These are phyloP conservation scores for Mycocentrospora acerina DNA, from an alignment of 2,329 filamentous ascomycete genomes.

Conservation along the genomic window DNA sequence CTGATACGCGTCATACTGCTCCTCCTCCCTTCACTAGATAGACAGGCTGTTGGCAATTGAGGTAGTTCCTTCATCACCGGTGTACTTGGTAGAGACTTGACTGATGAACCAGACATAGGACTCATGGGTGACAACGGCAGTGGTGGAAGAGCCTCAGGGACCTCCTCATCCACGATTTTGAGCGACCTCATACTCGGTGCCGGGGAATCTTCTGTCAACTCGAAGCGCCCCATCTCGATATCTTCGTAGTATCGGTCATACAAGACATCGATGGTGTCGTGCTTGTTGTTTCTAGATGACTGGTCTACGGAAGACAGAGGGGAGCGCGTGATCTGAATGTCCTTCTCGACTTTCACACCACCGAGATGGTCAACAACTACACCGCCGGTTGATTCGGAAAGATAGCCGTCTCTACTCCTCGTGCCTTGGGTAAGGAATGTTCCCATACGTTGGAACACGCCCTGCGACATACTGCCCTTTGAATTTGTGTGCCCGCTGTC, in stretches of 20 bases:
- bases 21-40: too few relatives aligned
- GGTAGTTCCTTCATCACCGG: too few relatives aligned
- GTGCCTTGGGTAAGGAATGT: constrained; percentile 8
- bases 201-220: constrained; percentile 12
- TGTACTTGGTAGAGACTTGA: too few relatives aligned
- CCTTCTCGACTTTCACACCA: constrained; percentile 19
- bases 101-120: too few relatives aligned
- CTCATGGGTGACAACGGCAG: constrained; percentile 14
- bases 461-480: not conserved
- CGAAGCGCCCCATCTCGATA: constrained; percentile 25
- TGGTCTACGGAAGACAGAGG: constrained; percentile 1
- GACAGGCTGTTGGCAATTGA: too few relatives aligned
- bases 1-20: too few relatives aligned
- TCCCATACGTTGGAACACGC: constrained; percentile 10
- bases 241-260: constrained; percentile 23
- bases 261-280: constrained; percentile 17
- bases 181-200: constrained; percentile 10
- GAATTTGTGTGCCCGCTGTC: not conserved
- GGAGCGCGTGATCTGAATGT: constrained; percentile 13
- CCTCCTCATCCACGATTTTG: constrained; percentile 4
- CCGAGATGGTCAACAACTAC: constrained; percentile 25
- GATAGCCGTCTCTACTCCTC: constrained; percentile 20
- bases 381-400: constrained; percentile 22
- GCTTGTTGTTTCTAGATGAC: constrained; percentile 5
- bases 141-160: constrained; percentile 18